Evolutionary conservation across 1,284 basidiomycete genomes (phyloP), one percentile per base, ranked within the genome.

Genomic region (Sphaerobolus stellatus): DNA sequence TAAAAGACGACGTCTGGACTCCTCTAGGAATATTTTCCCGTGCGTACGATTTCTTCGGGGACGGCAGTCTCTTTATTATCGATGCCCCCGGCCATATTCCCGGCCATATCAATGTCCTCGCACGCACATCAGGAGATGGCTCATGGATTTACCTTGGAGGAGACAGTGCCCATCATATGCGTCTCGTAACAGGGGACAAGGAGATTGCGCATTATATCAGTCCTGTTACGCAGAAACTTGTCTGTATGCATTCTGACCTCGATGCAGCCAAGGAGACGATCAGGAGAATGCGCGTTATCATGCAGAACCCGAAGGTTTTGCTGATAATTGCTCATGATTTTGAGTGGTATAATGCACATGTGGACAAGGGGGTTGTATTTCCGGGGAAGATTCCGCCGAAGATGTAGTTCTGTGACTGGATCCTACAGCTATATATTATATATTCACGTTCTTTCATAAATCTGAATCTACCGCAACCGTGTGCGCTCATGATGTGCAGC

Each of bases 21-120:
- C 60, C 62, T 13, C 30, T 84, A 31, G 81, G 80, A 0, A 76
- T 79, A 3, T 84, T 83, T 64, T 74, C 76, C 5, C 72, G 67
- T 41, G 75, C 77, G 4, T 61, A 77, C 29, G 82, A 86, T 66
- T 76, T 75, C 58, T 82, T 76, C 61, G 75, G 74, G 14, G 83
- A 86, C 57, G 83, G 82, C 3, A 79, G 76, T 57, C 57, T 82
- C 41, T 81, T 81, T 61, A 67, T 85, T 54, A 69, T 84, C 53
- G 77, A 84, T 58, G 73, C 81, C 5, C 76, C 79, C 13, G 82
- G 82, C 0, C 81, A 83, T 63, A 67, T 80, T 27, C 64, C 71
- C 1, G 81, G 82, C 0, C 81, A 84, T 60, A 58, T 84, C 52
- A 80, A 78, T 54, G 61, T 78, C 22, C 73, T 84, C 18, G 78